A percentile compares a stretch with the other conserved stretches of the same genome.
These are phyloP conservation scores for Ophiostoma sp. DNA, from an alignment of 2,329 filamentous ascomycete genomes.

Conservation along the genomic window DNA sequence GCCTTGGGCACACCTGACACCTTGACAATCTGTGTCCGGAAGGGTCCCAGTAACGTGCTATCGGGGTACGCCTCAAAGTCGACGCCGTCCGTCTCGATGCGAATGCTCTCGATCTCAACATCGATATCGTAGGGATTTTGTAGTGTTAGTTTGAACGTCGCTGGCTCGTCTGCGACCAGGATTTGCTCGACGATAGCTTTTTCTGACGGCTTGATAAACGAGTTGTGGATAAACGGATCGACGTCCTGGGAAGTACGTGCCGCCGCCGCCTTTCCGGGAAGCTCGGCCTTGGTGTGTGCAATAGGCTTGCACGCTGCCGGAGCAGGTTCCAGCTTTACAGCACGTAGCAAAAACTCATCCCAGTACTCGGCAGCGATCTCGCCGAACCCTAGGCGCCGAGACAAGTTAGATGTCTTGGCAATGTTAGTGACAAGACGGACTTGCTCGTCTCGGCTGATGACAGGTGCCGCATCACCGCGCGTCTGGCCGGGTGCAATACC, in stretches of 20 bases:
- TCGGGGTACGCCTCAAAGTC: constrained; percentile 64
- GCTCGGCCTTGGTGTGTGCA: constrained; percentile 54
- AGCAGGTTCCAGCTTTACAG: constrained; percentile 62
- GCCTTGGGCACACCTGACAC: constrained; percentile 62
- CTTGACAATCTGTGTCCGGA: constrained; percentile 72
- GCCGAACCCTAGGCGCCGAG: constrained; percentile 64
- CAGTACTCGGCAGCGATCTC: constrained; percentile 79
- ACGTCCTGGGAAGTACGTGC: constrained; percentile 54
- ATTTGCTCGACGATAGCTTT: constrained; percentile 58
- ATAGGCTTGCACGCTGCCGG: constrained; percentile 57
- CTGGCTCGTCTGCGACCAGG: constrained; percentile 71
- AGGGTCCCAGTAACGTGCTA: constrained; percentile 67
- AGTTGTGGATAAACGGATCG: constrained; percentile 93
- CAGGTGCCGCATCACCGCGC: constrained; percentile 62
- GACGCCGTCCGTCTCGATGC: constrained; percentile 66
- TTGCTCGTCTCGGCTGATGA: constrained; percentile 76
- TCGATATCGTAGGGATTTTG: constrained; percentile 96
- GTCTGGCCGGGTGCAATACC: constrained; percentile 68
- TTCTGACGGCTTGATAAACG: constrained; percentile 67
- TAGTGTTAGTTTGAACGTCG: constrained; percentile 73
- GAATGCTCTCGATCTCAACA: constrained; percentile 77
- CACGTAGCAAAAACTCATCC: constrained; percentile 89
- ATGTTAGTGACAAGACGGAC: constrained; percentile 78
- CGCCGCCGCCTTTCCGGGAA: constrained; percentile 40
- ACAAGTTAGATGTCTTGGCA: constrained; percentile 72